Evolutionary conservation across 768 basidiomycete species (phyloP).

Genomic region (Naematelia aurantialba): DNA sequence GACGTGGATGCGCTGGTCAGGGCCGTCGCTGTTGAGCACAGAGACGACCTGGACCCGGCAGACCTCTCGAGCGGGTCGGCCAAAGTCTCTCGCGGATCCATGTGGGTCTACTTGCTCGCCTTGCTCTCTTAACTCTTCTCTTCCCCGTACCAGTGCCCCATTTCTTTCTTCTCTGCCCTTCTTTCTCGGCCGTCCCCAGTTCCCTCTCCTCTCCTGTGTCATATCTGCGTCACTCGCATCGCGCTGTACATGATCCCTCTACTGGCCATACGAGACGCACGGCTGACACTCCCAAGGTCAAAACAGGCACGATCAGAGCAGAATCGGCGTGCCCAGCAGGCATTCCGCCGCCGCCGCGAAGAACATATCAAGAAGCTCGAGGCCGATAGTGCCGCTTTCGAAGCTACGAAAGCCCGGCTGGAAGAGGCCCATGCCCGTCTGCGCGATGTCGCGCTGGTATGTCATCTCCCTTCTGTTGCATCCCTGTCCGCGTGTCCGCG

Average conservation of each 20-base stretch:
- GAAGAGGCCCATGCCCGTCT: conserved; percentile 16
- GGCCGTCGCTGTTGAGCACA: not conserved
- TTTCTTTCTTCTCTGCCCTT: too few species aligned
- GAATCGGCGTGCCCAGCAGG: conserved; percentile 89
- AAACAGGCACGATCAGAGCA: conserved; percentile 67
- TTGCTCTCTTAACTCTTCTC: not conserved
- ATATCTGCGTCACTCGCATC: too few species aligned
- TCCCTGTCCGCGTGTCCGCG: not conserved
- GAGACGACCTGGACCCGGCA: not conserved
- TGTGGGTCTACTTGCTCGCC: not conserved
- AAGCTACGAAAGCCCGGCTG: conserved; percentile 18
- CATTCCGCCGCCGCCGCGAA: conserved; percentile 83
- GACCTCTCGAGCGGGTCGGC: not conserved
- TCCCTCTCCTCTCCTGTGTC: too few species aligned
- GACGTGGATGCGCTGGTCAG: not conserved
- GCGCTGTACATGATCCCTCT: too few species aligned
- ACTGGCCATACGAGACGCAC: too few species aligned
- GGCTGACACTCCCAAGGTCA: too few species aligned
- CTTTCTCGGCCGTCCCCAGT: too few species aligned
- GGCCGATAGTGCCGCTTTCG: conserved; percentile 25
- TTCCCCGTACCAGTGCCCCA: too few species aligned
- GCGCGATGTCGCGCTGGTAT: conserved; percentile 28
- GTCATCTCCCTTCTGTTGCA: not conserved
- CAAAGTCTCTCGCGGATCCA: not conserved
- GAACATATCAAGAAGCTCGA: conserved; percentile 44